Evolutionary conservation across 1,284 basidiomycete genomes (phyloP), one percentile per base, ranked within the genome.

Genomic region (Melanopsichium pennsylvanicum): DNA sequence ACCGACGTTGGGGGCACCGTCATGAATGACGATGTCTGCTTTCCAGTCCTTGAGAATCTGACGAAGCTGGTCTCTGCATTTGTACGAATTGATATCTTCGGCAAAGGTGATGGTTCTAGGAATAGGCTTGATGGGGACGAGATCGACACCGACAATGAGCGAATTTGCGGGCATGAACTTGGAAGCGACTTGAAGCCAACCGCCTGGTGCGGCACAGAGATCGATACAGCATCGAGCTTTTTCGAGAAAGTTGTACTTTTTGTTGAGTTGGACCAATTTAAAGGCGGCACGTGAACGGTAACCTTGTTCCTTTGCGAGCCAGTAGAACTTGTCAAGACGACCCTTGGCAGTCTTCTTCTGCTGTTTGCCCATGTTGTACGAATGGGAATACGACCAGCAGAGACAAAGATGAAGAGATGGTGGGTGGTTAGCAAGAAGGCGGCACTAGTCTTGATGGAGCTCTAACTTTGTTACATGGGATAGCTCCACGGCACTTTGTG

Each of bases 1-100:
- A 86, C 96, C 96, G 82, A 99, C 96, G 82, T 99, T 99, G 35
- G 96, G 96, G 35, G 96, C 96, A 85, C 96, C 96, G 83, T 99
- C 96, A 83, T 99, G 96, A 50, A 99, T 87, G n/a, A 99, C 94
- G 29, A 98, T 88, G 81, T 99, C 96, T n/a, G 96, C 96, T 83
- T 94, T 96, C 95, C 96, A 98, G 82, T 97, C 94, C 82, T 98
- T 97, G 67, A 98, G 84, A 82, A 97, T 92, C 33, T 85, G 85
- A 42, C 92, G 88, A 48, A 99, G 88, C 67, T 90, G 87, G 79
- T 91, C 89, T 52, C 96, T 88, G 83, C 96, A 99, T 60, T 90
- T 87, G 10, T 89, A 84, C 4, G 93, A 97, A 19, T 96, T 98
- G 78, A 99, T 98, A 80, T 99, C 96, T 59, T 93, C 86, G 32